phyloP scores from a whole-genome alignment of 768 basidiomycete species.

The Dentipellis sp. region DNA sequence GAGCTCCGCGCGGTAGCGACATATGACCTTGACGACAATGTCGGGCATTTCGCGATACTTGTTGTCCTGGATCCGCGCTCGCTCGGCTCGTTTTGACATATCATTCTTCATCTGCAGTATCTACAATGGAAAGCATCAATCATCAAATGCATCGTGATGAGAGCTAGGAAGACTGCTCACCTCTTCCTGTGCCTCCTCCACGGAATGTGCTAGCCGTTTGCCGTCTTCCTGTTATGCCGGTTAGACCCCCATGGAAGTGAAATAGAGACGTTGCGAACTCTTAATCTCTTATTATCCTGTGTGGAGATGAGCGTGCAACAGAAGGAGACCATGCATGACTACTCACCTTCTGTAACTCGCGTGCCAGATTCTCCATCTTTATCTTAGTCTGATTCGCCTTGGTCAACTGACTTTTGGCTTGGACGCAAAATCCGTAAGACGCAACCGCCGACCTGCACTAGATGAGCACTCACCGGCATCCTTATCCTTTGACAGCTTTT shows the following conservation, averaged over 20 bases:
- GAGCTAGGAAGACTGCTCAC: slow-evolving; percentile 24
- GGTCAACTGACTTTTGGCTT: slow-evolving; percentile 73
- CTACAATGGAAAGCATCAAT: slow-evolving; percentile 23
- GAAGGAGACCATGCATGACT: background rate
- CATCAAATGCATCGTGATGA: too few relatives aligned
- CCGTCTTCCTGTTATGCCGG: slow-evolving; percentile 60
- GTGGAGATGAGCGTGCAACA: slow-evolving; percentile 10
- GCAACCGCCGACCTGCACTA: slow-evolving; percentile 5
- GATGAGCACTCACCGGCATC: slow-evolving; percentile 54
- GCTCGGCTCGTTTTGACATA: slow-evolving; percentile 72
- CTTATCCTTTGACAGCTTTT: slow-evolving; percentile 85
- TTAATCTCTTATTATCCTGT: slow-evolving; percentile 83
- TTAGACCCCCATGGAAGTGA: slow-evolving; percentile 26
- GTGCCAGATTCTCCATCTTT: slow-evolving; percentile 84
- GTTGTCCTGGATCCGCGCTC: slow-evolving; percentile 66
- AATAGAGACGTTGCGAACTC: slow-evolving; percentile 34
- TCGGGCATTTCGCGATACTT: slow-evolving; percentile 86
- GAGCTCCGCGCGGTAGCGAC: slow-evolving; percentile 82
- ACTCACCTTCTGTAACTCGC: slow-evolving; percentile 79
- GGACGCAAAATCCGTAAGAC: slow-evolving; percentile 13
- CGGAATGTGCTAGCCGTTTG: slow-evolving; percentile 66
- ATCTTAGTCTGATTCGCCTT: slow-evolving; percentile 85
- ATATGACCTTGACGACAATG: slow-evolving; percentile 82
- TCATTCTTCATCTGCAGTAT: slow-evolving; percentile 76
- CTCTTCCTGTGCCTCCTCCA: slow-evolving; percentile 85